phyloP scores from a whole-genome alignment of 768 basidiomycete genomes.

The Jaapia argillacea region DNA sequence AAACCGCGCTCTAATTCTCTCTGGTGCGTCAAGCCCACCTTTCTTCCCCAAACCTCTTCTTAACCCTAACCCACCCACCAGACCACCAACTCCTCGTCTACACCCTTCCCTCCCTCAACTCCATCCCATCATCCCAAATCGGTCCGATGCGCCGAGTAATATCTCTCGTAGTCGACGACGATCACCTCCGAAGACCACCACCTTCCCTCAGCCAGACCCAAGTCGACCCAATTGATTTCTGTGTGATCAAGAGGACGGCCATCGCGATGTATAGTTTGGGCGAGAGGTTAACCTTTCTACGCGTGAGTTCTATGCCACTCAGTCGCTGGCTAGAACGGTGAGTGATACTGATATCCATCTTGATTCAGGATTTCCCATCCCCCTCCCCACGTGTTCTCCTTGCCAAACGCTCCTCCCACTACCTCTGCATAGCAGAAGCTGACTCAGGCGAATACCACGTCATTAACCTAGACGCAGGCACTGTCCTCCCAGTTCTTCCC shows the following conservation, averaged over 20 bases:
- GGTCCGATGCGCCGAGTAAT: slow-evolving; percentile 77
- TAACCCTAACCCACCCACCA: slow-evolving; percentile 7
- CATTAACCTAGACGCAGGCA: slow-evolving; percentile 65
- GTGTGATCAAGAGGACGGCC: slow-evolving; percentile 55
- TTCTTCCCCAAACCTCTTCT: slow-evolving; percentile 3
- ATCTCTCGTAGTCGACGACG: slow-evolving; percentile 76
- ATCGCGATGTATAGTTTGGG: slow-evolving; percentile 59
- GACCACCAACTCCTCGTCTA: slow-evolving; percentile 71
- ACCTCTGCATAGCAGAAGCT: slow-evolving; percentile 74
- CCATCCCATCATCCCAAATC: slow-evolving; percentile 44
- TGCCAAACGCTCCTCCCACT: slow-evolving; percentile 51
- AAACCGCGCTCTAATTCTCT: slow-evolving; percentile 62
- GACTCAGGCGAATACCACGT: slow-evolving; percentile 67
- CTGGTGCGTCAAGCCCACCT: slow-evolving; percentile 38
- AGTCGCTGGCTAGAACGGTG: neutral
- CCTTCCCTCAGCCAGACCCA: slow-evolving; percentile 29
- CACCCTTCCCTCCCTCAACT: slow-evolving; percentile 71
- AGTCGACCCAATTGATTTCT: slow-evolving; percentile 55
- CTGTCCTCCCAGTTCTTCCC: slow-evolving; percentile 65
- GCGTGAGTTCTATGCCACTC: slow-evolving; percentile 28
- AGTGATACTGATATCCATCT: neutral
- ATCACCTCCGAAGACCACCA: slow-evolving; percentile 44
- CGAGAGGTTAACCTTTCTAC: slow-evolving; percentile 51
- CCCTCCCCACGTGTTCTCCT: slow-evolving; percentile 44
- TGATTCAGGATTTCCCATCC: slow-evolving; percentile 58